Evolutionary conservation across 208 protist species (phyloP), one percentile per base, ranked within the genome.

Genomic region (Leishmania tropica): DNA sequence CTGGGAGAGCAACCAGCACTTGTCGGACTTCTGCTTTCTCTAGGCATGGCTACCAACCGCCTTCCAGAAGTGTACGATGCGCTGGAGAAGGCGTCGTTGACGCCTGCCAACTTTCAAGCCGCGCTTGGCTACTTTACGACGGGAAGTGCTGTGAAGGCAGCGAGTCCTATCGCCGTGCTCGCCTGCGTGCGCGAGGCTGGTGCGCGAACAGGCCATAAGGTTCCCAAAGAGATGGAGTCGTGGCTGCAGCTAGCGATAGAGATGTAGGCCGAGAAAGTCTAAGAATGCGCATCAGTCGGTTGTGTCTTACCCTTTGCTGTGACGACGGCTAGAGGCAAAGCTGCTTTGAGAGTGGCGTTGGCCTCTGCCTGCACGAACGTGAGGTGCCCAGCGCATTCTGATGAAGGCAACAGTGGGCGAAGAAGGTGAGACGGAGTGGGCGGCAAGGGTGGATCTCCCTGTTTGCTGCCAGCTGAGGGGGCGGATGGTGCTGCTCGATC

Each of bases 181-280:
- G 67, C 78, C 24, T 87, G 93, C 65, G 81, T 95, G 81, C 72
- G 76, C 48, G 83, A 79, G 47, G 80, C 92, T 56, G 88, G 85
- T 6, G 45, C 73, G 47, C 77, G 79, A 19, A 71, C 89, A 17
- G 81, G 76, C 0, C 80, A 86, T 42, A 67, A 82, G 40, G 85
- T 91, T 13, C 91, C 93, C 3, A 74, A 75, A 35, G 88, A 91
- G 70, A 81, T 96, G 78, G 79, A 81, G 65, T 78, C 81, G 70
- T 96, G 93, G 91, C 79, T 95, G 62, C 74, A 94, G 77, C 87
- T 96, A 17, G 70, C 75, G 21, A 82, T 53, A 68, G 78, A 85
- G 24, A 78, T 82, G 82, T 82, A 81, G 48, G 65, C 21, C 19
- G 21, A 45, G 56, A 51, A 45, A 42, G 24, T 6, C 45, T 7